Evolutionary conservation across 139 green algal genomes (phyloP), one percentile per base, ranked within the genome.

Genomic region (Chlorella vulgaris): DNA sequence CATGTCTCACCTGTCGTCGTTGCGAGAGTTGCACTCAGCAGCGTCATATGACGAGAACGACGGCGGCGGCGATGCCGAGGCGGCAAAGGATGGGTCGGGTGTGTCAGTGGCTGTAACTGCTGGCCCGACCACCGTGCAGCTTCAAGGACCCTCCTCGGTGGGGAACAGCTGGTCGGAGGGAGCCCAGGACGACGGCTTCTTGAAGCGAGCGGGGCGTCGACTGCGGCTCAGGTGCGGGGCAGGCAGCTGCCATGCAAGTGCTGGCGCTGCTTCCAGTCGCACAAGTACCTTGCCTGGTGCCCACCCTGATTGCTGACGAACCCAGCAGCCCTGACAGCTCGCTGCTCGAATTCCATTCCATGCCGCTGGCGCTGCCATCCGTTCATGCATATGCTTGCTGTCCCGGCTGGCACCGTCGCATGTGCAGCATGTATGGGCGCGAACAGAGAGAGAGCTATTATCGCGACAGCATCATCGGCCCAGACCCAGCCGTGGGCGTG

Each of bases 401-500:
- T 24, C 40, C 39, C 7, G 28, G 5, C n/a, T 35, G 0, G 26
- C 1, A 26, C 0, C 35, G 7, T 26, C n/a, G 26, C 60, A n/a
- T n/a, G n/a, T n/a, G 69, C 69, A 76, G 69, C 69, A 63, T 76
- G 10, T 76, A 76, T 18, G 47, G 69, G 24, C 26, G 29, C 39
- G 67, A 26, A 1, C n/a, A 36, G 4, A 28, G 43, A 1, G 69
- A 76, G 13, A 76, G 43, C 69, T 76, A 47, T 42, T 76, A 76
- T 29, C 28, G 69, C 18, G 69, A 76, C 29, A 63, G 69, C 69
- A 8, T 63, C 26, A 31, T 76, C 7, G 69, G 13, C 26, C n/a
- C 43, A 3, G 69, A 76, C 3, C 69, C 42, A 7, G 68, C 68
- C 39, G 36, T 75, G 68, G 39, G 39, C 7, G 28, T 36, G 40